Evolutionary conservation across 441 rosid species (phyloP).

Genomic region (Syzygium malaccense): DNA sequence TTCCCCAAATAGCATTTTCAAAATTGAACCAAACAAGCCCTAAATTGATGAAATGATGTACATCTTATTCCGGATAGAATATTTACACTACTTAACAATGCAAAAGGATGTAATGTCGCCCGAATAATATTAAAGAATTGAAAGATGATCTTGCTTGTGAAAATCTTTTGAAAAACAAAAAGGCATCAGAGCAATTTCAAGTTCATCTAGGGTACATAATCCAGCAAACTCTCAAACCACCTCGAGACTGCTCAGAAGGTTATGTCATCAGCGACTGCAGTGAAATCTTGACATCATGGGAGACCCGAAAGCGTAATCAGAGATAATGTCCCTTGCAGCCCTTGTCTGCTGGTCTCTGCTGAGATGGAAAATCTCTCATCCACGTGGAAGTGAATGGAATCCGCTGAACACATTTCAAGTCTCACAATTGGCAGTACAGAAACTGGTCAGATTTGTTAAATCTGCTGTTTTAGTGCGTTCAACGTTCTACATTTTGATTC

Average conservation of each 20-base stretch:
- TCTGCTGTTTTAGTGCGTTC: conserved; percentile 48
- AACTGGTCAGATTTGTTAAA: conserved; percentile 38
- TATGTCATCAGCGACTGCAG: not conserved
- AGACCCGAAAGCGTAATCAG: not conserved
- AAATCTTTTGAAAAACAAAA: not conserved
- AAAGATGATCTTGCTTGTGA: not conserved
- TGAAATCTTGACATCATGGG: not conserved
- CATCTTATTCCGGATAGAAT: not conserved
- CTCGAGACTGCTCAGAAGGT: not conserved
- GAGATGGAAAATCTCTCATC: not conserved
- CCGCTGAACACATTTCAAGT: not conserved
- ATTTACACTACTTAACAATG: not conserved
- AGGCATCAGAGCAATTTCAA: not conserved
- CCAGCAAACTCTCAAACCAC: not conserved
- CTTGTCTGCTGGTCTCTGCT: not conserved
- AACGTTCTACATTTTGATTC: conserved; percentile 56
- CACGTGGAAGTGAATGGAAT: not conserved
- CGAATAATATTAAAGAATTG: not conserved
- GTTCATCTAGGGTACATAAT: not conserved
- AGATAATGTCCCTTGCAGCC: not conserved
- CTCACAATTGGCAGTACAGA: not conserved
- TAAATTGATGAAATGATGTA: not conserved
- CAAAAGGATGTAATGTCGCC: not conserved
- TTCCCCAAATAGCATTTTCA: too few species aligned
- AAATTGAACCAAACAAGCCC: too few species aligned